Conservation (phyloP, 805 yeast species). For the Maudiozyma serrabonitensis region DNA sequence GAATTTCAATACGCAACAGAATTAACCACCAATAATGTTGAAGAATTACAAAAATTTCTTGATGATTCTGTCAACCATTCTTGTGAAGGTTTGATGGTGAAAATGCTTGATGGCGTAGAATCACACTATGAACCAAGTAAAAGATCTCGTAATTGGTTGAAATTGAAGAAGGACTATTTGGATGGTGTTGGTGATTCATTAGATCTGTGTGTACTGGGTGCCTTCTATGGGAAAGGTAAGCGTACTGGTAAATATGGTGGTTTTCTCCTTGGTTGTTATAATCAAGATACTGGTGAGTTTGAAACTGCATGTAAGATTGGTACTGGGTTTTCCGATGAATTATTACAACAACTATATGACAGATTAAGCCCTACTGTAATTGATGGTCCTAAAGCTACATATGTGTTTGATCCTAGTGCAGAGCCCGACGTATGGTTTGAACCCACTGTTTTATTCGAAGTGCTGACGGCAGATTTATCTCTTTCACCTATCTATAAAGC, state of each 20-base stretch:
- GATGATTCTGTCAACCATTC: slow-evolving; percentile 83
- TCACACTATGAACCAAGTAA: slow-evolving; percentile 89
- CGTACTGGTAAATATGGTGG: slow-evolving; percentile 95
- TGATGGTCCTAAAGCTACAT: slow-evolving; percentile 53
- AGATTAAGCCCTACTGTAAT: slow-evolving; percentile 60
- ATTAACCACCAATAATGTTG: slow-evolving; percentile 58
- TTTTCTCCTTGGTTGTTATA: slow-evolving; percentile 80
- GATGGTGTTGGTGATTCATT: slow-evolving; percentile 94
- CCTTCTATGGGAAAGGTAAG: slow-evolving; percentile 87
- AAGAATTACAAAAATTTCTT: slow-evolving; percentile 70
- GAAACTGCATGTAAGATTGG: slow-evolving; percentile 97
- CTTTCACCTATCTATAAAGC: slow-evolving; percentile 86
- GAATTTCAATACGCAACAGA: slow-evolving; percentile 73
- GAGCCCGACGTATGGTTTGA: slow-evolving; percentile 93
- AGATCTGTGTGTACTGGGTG: slow-evolving; percentile 90
- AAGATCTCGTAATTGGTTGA: slow-evolving; percentile 91
- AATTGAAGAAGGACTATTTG: slow-evolving; percentile 87
- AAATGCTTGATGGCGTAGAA: slow-evolving; percentile 71
- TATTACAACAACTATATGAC: slow-evolving; percentile 49
- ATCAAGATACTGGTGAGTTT: slow-evolving; percentile 82
- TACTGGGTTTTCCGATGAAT: slow-evolving; percentile 89
- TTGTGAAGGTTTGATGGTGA: slow-evolving; percentile 96
- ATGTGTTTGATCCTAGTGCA: slow-evolving; percentile 60
- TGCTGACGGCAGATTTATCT: slow-evolving; percentile 82
- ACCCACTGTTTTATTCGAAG: slow-evolving; percentile 77